Base-by-base conservation (phyloP, 106 monocot species). In the Allium sativum region DNA sequence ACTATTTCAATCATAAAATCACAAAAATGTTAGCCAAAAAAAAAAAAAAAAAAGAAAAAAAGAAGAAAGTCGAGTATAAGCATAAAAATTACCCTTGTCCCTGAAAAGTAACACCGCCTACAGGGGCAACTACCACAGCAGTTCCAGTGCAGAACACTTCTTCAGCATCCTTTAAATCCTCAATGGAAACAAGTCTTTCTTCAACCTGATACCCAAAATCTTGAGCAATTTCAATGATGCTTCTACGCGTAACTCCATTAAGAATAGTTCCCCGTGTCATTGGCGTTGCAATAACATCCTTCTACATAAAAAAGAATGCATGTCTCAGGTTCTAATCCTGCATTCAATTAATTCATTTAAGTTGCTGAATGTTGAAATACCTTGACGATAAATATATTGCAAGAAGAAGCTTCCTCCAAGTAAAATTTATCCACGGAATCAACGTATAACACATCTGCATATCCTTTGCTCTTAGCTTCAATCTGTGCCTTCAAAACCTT, bases 301-400 rank as follows among this genome's bases (percentile, higher is more conserved):
- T 74, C 85, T 85, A 18, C 4, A 54, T 15, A 43, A 8, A 52
- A 48, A 61, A 71, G 12, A 67, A 3, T 68, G 22, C 9, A 15
- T 57, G 21, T 43, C 22, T 21, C 44, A 12, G 20, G 16, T 44
- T 56, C 17, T 18, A 42, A 18, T 3, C 22, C 43, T 13, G 40
- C 51, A 51, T 9, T 19, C 21, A 57, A 46, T 1, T 20, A 50
- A 3, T 1, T 21, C n/a, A 48, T 21, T 12, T 21, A 16, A 62
- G 6, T 52, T 44, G 46, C 12, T 14, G 45, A 12, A 15, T 11
- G 48, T 50, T 3, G 45, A 4, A 12, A 52, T 73, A 88, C 96
- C 91, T 96, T 96, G 10, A 91, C 76, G 21, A 88, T 21, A 59
- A 96, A 96, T 47, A 91, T 76, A 68, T 96, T 96, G 53, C 91